Base-by-base conservation (phyloP, 441 rosid species). In the Euphorbia corollata region DNA sequence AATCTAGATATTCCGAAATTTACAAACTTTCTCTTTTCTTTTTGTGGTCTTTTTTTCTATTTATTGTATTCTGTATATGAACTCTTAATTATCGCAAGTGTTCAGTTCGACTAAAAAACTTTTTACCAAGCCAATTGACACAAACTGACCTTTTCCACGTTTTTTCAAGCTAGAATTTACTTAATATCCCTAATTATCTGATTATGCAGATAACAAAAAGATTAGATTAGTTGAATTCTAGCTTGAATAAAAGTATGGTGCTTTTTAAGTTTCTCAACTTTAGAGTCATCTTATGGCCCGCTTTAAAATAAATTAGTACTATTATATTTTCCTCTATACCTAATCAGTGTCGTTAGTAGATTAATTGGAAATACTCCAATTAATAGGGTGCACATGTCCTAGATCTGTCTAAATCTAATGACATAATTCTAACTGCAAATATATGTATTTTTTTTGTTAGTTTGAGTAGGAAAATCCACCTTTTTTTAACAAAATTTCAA, bases 401-500 rank as follows among this genome's bases (percentile, higher is more conserved):
- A 13, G 55, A 39, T 38, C 60, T 24, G 51, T 11, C 34, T 23
- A 27, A 4, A 11, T 47, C 59, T 32, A 24, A 27, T 24, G 8
- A 41, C 8, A 4, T 57, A 57, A 11, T 55, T 57, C 38, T 23
- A 24, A 24, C 19, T 12, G 19, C 30, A 24, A 24, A 1, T 24
- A 12, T 24, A 57, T 23, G 34, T 23, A 23, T 57, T 57, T 45
- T 41, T 57, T 24, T 12, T 10, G 53, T 55, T 55, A 23, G 53
- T 54, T 18, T 48, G 64, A 68, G 34, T 13, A 24, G 13, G 59
- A 61, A 51, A 8, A 69, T 13, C 27, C 18, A 55, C n/a, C 18
- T 39, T 16, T 7, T 34, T 27, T 15, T 0, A 45, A 56, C 64
- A 45, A 64, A 47, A 57, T 56, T 63, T 63, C 64, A 45, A 70